Conservation (phyloP, 2,329 filamentous ascomycete genomes). For the Bipolaris victoriae region DNA sequence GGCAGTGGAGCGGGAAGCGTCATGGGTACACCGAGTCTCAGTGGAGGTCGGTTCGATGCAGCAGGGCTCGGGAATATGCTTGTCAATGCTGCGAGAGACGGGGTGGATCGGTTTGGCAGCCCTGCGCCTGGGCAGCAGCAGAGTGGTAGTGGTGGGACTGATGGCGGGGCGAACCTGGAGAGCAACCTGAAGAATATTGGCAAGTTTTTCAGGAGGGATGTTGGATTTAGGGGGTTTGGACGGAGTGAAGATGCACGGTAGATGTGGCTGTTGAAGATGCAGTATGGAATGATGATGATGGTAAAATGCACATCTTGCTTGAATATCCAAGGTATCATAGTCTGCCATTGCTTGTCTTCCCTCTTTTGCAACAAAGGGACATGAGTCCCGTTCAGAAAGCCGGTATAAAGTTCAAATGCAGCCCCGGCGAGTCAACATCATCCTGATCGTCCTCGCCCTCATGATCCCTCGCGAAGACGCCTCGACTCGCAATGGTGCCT, state of each 20-base stretch:
- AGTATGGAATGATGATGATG: neutral
- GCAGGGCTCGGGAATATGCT: conserved; percentile 84
- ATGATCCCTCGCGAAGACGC: conserved; percentile 71
- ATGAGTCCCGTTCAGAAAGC: neutral
- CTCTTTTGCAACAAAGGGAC: neutral
- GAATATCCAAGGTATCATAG: conserved; percentile 4
- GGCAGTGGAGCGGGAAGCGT: conserved; percentile 50
- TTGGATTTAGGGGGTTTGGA: conserved; percentile 57
- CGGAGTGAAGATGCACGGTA: conserved; percentile 41
- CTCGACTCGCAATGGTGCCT: conserved; percentile 71
- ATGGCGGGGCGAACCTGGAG: conserved; percentile 72
- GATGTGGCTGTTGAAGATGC: neutral
- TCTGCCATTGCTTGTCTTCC: neutral
- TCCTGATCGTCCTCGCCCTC: conserved; percentile 20
- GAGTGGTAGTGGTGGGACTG: conserved; percentile 25
- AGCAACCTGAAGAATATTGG: conserved; percentile 95
- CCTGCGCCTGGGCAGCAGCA: conserved; percentile 42
- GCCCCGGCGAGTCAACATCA: neutral
- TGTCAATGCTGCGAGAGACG: conserved; percentile 85
- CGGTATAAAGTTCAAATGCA: neutral
- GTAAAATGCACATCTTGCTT: neutral
- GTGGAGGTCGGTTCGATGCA: conserved; percentile 70
- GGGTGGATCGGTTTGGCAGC: conserved; percentile 77
- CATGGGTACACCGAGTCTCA: conserved; percentile 47
- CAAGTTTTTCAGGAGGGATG: conserved; percentile 92